Conservation (phyloP, 177 flowering plant species). For the Telopea speciosissima region DNA sequence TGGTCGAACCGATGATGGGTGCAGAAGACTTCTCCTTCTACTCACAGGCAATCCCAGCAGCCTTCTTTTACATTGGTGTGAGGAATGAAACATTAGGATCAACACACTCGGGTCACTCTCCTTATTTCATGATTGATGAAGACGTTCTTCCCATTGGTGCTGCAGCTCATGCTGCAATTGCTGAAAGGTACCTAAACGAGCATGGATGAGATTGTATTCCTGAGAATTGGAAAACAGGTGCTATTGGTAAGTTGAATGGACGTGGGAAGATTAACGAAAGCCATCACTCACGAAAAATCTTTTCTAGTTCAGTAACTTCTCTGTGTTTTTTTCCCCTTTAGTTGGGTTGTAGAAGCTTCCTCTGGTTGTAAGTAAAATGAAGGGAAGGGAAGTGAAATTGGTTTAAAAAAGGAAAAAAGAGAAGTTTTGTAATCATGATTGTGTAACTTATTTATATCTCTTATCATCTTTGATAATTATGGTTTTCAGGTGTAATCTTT, state of each 20-base stretch:
- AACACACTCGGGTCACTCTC: conserved; percentile 65
- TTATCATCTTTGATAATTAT: too few species aligned
- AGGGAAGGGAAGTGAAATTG: too few species aligned
- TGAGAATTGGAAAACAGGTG: neutral
- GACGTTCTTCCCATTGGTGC: conserved; percentile 75
- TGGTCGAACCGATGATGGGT: conserved; percentile 72
- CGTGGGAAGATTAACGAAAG: neutral
- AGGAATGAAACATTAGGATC: conserved; percentile 76
- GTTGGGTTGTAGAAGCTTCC: neutral
- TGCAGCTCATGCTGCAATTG: conserved; percentile 76
- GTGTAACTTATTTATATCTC: too few species aligned
- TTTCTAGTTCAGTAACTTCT: neutral
- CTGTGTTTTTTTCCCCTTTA: neutral
- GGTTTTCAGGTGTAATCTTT: too few species aligned
- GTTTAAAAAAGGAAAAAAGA: too few species aligned
- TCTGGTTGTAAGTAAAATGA: too few species aligned
- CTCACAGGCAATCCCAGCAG: conserved; percentile 59
- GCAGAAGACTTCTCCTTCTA: conserved; percentile 94
- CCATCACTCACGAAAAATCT: neutral
- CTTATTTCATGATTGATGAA: conserved; percentile 82
- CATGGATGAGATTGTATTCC: conserved; percentile 16
- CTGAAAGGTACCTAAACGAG: conserved; percentile 68
- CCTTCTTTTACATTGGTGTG: conserved; percentile 72
- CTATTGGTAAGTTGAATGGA: neutral
- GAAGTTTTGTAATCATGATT: too few species aligned